These are phyloP conservation scores for Blastomyces silverae DNA, from an alignment of 2,329 filamentous ascomycete species.

Conservation along the genomic window DNA sequence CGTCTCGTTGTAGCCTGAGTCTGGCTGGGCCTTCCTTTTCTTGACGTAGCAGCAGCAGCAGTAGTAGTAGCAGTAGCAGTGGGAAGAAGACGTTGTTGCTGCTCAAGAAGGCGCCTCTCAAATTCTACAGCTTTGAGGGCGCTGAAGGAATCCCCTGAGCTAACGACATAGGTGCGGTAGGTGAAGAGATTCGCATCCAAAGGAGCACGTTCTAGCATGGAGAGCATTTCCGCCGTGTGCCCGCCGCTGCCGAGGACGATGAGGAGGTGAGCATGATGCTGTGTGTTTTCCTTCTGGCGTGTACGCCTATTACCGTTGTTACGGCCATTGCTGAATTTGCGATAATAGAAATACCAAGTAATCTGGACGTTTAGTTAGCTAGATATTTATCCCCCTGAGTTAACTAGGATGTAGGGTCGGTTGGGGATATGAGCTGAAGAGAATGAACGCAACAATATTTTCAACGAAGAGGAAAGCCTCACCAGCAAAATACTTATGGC, in stretches of 20 bases:
- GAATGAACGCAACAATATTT: not conserved
- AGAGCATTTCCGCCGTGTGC: conserved; percentile 90
- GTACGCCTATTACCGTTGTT: not conserved
- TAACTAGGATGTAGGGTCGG: not conserved
- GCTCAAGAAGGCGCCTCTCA: conserved; percentile 40
- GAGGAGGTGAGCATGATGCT: conserved; percentile 54
- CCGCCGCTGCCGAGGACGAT: conserved; percentile 88
- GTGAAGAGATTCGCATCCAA: conserved; percentile 44
- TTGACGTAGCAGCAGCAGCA: not conserved
- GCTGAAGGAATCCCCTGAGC: conserved; percentile 68
- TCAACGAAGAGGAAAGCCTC: not conserved
- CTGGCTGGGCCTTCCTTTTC: not conserved
- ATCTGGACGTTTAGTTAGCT: not conserved
- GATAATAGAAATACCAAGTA: conserved; percentile 2
- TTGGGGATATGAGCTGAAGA: not conserved
- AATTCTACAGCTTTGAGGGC: conserved; percentile 58
- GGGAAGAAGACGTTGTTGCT: not conserved
- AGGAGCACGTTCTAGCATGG: conserved; percentile 62
- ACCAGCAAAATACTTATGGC: conserved; percentile 8
- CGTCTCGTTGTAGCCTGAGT: not conserved
- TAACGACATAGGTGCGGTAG: conserved; percentile 75
- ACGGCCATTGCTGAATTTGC: not conserved
- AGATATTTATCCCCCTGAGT: not conserved
- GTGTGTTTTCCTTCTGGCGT: conserved; percentile 8
- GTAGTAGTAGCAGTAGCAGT: not conserved